A percentile compares a stretch with the other conserved stretches of the same genome.
These are phyloP conservation scores for Globisporangium takayamanum DNA, from an alignment of 352 stramenopile genomes.

Conservation along the genomic window DNA sequence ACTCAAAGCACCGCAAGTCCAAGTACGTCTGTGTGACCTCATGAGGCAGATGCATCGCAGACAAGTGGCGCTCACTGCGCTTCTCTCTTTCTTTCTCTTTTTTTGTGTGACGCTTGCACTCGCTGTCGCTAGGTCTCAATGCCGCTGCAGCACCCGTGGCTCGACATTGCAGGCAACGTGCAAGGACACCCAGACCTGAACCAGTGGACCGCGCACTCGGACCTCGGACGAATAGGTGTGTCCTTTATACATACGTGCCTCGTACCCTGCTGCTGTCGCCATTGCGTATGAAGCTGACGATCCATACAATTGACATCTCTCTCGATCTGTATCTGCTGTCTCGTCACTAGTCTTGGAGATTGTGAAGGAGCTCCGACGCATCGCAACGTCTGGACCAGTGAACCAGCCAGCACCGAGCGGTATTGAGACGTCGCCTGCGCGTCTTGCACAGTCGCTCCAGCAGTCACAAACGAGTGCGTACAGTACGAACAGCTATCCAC, in stretches of 20 bases:
- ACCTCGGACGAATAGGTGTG: slow-evolving; percentile 66
- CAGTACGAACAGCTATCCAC: neutral
- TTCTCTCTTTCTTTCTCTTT: neutral
- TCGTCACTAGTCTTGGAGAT: slow-evolving; percentile 50
- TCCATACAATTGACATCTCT: too few relatives aligned
- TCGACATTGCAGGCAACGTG: slow-evolving; percentile 67
- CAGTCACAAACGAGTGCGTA: slow-evolving; percentile 7
- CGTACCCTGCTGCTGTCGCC: neutral
- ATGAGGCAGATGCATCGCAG: neutral
- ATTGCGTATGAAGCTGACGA: neutral
- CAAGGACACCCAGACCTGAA: slow-evolving; percentile 64
- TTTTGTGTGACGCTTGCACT: neutral
- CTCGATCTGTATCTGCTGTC: too few relatives aligned
- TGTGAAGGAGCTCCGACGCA: slow-evolving; percentile 40
- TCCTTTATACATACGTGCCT: neutral
- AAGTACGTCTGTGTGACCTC: slow-evolving; percentile 20
- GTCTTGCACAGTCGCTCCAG: slow-evolving; percentile 4
- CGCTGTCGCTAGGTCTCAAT: slow-evolving; percentile 40
- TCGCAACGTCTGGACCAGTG: slow-evolving; percentile 13
- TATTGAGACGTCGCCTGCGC: slow-evolving; percentile 1
- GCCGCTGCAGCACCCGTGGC: slow-evolving; percentile 63
- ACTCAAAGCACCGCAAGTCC: slow-evolving; percentile 52
- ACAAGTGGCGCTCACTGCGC: neutral
- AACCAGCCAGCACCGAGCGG: neutral
- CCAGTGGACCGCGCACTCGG: slow-evolving; percentile 79